Percentiles rank a stretch among this genome's conserved stretches.
Evolutionary conservation across 164 flowering plant species (phyloP).

Genomic region (Vitis rupestris): DNA sequence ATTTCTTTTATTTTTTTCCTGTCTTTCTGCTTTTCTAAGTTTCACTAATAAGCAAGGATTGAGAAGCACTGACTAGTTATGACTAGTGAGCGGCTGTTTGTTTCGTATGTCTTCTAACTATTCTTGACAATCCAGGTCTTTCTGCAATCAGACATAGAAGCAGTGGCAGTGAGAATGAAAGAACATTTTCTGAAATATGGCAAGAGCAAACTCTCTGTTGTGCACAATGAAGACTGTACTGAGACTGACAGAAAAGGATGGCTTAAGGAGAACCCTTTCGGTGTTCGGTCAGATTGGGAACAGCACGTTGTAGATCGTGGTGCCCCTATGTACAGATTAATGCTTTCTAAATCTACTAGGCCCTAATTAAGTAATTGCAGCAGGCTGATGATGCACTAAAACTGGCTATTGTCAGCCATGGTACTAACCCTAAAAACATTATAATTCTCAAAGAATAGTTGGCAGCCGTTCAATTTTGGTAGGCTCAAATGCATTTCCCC

Average conservation of each 20-base stretch:
- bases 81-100: too few species aligned
- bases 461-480: too few species aligned
- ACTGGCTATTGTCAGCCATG: background rate
- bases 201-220: constrained; percentile 48
- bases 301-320: constrained; percentile 77
- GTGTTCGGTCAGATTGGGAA: constrained; percentile 86
- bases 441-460: too few species aligned
- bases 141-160: constrained; percentile 83
- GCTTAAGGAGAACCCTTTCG: constrained; percentile 84
- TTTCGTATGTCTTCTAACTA: background rate
- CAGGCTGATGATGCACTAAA: background rate
- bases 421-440: too few species aligned
- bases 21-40: too few species aligned
- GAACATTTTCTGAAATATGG: constrained; percentile 58
- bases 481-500: too few species aligned
- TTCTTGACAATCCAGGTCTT: constrained; percentile 50
- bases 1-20: too few species aligned
- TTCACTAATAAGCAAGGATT: too few species aligned
- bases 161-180: constrained; percentile 74
- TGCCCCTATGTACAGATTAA: constrained; percentile 71
- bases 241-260: constrained; percentile 33
- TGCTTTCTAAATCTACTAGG: constrained; percentile 45
- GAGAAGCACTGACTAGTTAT: too few species aligned
- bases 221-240: constrained; percentile 13
- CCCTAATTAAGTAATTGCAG: constrained; percentile 1